These are phyloP conservation scores for Emmonsiellopsis sp. DNA, from an alignment of 2,329 filamentous ascomycete genomes.

Conservation along the genomic window DNA sequence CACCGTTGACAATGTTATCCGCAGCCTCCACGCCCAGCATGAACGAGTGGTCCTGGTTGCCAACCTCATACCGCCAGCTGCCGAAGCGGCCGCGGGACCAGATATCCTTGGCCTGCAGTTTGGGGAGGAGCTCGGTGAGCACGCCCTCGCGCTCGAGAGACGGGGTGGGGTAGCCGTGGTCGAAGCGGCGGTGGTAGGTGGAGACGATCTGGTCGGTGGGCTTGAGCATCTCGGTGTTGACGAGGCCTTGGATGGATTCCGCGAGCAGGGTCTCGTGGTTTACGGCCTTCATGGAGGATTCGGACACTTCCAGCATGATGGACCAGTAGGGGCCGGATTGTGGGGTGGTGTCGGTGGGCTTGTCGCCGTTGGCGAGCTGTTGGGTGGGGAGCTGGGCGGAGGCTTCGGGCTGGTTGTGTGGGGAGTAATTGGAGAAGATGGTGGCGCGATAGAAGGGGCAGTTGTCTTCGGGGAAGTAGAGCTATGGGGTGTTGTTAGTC, in stretches of 20 bases:
- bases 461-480: constrained; percentile 98
- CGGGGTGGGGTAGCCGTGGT: constrained; percentile 96
- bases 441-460: constrained; percentile 99
- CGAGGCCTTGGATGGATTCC: constrained; percentile 88
- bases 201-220: constrained; percentile 90
- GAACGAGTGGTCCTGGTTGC: constrained; percentile 96
- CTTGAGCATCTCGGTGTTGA: constrained; percentile 97
- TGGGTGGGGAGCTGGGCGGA: constrained; percentile 78
- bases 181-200: constrained; percentile 95
- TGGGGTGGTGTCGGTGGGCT: constrained; percentile 60
- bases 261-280: constrained; percentile 73
- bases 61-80: constrained; percentile 94
- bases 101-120: constrained; percentile 84
- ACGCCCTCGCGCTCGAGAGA: constrained; percentile 91
- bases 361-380: constrained; percentile 76
- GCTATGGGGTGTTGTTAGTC: constrained; percentile 31
- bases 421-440: constrained; percentile 99
- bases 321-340: constrained; percentile 93
- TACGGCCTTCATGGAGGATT: constrained; percentile 91
- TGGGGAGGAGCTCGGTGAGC: constrained; percentile 83
- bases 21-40: constrained; percentile 93
- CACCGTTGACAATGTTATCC: constrained; percentile 80
- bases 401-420: constrained; percentile 85
- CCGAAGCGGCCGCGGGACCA: constrained; percentile 94
- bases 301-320: constrained; percentile 97